Evolutionary conservation across 352 stramenopile genomes (phyloP), one percentile per base, ranked within the genome.

Genomic region (Phytophthora pluvialis): DNA sequence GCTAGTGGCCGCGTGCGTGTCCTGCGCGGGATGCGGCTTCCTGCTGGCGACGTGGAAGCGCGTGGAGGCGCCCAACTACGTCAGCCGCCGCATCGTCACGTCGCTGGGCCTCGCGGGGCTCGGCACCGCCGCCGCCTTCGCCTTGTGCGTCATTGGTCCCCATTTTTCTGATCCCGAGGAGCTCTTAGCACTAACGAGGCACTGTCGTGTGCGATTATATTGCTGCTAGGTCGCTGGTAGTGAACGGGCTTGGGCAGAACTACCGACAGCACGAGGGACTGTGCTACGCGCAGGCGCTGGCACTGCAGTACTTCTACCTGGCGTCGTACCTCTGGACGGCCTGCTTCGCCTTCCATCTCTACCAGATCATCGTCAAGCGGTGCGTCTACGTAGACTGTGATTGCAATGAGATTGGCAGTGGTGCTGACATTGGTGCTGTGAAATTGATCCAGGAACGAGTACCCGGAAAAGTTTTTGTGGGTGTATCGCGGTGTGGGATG

Each of bases 281-380:
- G 29, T 93, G 84, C 72, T 93, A 90, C 56, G 55, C 77, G 16
- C 85, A 93, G 66, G 85, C 82, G 12, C 60, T 90, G 55, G 62
- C 74, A 39, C 70, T 95, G 38, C 84, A 92, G 67, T 95, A 91
- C 61, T 93, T 91, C 47, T 90, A 90, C 62, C 64, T 95, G 28
- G 81, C 87, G 39, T 93, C 83, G 32, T 94, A 92, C 56, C 65
- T 95, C 50, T 95, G 87, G 87, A 95, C 87, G 0, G 76, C 72
- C 2, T 95, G 87, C 73, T 95, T 95, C 48, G 87, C 87, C 31
- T 93, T 93, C 51, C 83, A 95, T 64, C 73, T 95, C 57, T 95
- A 91, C 72, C 84, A 93, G 66, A 91, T 95, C 77, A 89, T 95
- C 47, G 82, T 92, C 39, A 83, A 89, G 51, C 70, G 80, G 67